These are phyloP conservation scores for Flaveria bidentis DNA, from an alignment of 129 eudicot species.

Conservation along the genomic window DNA sequence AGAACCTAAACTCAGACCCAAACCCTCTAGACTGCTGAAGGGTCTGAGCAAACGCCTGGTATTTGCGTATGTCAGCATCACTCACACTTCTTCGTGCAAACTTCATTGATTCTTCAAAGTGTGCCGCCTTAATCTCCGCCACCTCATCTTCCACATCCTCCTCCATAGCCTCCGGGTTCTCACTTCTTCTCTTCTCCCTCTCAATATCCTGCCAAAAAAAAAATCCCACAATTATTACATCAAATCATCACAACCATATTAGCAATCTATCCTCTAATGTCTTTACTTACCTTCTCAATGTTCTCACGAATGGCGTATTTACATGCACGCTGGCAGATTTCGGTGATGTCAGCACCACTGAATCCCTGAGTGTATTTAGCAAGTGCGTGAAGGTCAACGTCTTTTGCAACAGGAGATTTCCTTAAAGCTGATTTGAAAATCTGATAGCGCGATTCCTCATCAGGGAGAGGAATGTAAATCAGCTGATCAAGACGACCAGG, in stretches of 20 bases:
- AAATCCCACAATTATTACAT: background rate
- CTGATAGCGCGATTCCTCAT: slow-evolving; percentile 79
- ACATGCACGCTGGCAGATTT: slow-evolving; percentile 80
- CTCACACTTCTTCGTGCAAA: slow-evolving; percentile 97
- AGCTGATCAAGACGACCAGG: slow-evolving; percentile 98
- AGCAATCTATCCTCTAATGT: background rate
- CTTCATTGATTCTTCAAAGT: slow-evolving; percentile 92
- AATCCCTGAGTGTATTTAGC: slow-evolving; percentile 96
- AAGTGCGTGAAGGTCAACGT: slow-evolving; percentile 75
- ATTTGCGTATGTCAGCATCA: slow-evolving; percentile 88
- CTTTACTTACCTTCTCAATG: slow-evolving; percentile 53
- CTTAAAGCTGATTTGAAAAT: slow-evolving; percentile 89
- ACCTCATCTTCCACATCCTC: slow-evolving; percentile 76
- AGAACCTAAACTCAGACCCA: slow-evolving; percentile 64
- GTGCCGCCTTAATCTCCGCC: slow-evolving; percentile 70
- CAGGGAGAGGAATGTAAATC: slow-evolving; percentile 93
- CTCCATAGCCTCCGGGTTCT: slow-evolving; percentile 82
- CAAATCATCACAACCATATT: background rate
- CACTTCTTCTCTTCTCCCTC: slow-evolving; percentile 59
- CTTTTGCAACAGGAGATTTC: slow-evolving; percentile 88
- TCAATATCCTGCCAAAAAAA: slow-evolving; percentile 56
- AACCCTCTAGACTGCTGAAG: slow-evolving; percentile 79
- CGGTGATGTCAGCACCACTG: slow-evolving; percentile 97
- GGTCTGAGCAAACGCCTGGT: slow-evolving; percentile 80
- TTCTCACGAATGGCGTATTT: slow-evolving; percentile 67